Evolutionary conservation across 495 filamentous ascomycete genomes (phyloP).

Genomic region (Lasiosphaeriaceae sp.): DNA sequence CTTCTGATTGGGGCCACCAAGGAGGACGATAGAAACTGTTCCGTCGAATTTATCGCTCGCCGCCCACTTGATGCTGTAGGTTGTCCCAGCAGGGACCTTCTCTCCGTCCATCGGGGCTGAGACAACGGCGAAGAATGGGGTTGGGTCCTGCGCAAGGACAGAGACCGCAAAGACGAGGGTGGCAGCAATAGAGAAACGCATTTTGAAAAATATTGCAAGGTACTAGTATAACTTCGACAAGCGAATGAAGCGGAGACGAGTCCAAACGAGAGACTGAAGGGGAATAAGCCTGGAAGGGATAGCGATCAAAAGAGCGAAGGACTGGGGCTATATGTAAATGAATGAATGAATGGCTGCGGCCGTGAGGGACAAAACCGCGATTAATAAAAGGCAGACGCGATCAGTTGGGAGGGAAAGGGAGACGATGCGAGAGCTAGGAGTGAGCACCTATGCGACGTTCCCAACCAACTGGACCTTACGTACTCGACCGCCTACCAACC

Average conservation of each 20-base stretch:
- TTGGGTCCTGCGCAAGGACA: slow-evolving; percentile 35
- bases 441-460: not conserved
- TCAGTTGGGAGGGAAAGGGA: not conserved
- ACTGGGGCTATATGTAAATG: slow-evolving; percentile 9
- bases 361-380: not conserved
- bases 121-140: slow-evolving; percentile 37
- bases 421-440: not conserved
- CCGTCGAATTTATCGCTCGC: slow-evolving; percentile 26
- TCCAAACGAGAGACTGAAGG: slow-evolving; percentile 13
- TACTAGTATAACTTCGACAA: not conserved
- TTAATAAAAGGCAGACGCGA: not conserved
- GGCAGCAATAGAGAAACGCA: slow-evolving; percentile 41
- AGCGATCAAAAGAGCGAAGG: slow-evolving; percentile 10
- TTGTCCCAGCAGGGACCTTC: slow-evolving; percentile 36
- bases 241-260: not conserved
- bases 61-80: slow-evolving; percentile 32
- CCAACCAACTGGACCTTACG: not conserved
- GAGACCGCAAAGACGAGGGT: slow-evolving; percentile 40
- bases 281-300: not conserved
- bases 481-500: not conserved
- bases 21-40: slow-evolving; percentile 34
- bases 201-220: slow-evolving; percentile 27
- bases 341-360: not conserved
- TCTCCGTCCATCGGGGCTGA: slow-evolving; percentile 30
- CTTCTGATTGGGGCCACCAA: slow-evolving; percentile 32